Conservation (phyloP, 352 stramenopile genomes). For the Phytophthora sp. region DNA sequence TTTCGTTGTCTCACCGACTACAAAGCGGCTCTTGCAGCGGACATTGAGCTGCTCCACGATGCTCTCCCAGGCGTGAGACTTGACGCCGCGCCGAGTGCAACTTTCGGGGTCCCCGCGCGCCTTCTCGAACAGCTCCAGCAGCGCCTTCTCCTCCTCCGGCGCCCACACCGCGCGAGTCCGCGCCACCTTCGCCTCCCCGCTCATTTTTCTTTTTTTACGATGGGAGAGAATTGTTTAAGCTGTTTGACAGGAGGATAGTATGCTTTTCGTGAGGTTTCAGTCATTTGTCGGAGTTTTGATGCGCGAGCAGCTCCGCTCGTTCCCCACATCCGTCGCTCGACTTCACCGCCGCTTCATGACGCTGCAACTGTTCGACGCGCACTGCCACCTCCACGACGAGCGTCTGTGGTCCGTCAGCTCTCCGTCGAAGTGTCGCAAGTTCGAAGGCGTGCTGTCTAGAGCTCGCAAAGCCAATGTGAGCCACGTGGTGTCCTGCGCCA, state of each 20-base stretch:
- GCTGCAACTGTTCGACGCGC: constrained; percentile 52
- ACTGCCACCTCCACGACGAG: constrained; percentile 78
- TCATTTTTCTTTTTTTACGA: constrained; percentile 31
- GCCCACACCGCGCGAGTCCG: constrained; percentile 29
- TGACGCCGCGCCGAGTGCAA: constrained; percentile 31
- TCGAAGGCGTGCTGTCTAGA: constrained; percentile 46
- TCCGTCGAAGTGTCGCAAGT: constrained; percentile 10
- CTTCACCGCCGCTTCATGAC: constrained; percentile 25
- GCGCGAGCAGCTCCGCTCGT: not conserved
- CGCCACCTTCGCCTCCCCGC: constrained; percentile 7
- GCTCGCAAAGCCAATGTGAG: constrained; percentile 42
- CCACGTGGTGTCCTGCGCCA: constrained; percentile 69
- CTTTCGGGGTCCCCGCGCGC: constrained; percentile 28
- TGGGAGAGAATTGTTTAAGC: constrained; percentile 12
- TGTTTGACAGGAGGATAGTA: constrained; percentile 16
- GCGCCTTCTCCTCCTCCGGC: constrained; percentile 25
- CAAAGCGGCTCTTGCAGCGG: constrained; percentile 28
- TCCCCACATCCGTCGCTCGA: not conserved
- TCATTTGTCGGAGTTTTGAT: not conserved
- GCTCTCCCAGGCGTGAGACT: constrained; percentile 16
- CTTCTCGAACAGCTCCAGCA: constrained; percentile 43
- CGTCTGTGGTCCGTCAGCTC: constrained; percentile 29
- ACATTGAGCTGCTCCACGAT: constrained; percentile 33
- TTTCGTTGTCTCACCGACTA: constrained; percentile 33
- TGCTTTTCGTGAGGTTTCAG: constrained; percentile 3